Conservation (phyloP, 2,329 filamentous ascomycete genomes). For the Colletotrichum simmondsii region DNA sequence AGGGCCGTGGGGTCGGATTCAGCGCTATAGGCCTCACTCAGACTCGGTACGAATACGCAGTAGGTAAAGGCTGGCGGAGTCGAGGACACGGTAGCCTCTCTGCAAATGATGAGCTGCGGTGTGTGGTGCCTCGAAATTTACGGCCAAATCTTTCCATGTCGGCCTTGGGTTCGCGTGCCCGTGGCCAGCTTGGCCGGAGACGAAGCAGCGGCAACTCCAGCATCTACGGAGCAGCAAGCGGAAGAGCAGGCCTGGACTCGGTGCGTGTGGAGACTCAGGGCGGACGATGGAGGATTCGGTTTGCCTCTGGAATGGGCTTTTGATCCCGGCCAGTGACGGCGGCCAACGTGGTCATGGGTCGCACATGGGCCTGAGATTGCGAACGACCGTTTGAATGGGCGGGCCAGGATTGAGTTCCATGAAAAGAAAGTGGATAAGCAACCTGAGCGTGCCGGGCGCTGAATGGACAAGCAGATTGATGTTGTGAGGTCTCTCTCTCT, state of each 20-base stretch:
- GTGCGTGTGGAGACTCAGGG: conserved; percentile 14
- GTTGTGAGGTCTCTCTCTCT: too few relatives aligned
- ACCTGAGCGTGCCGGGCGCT: neutral
- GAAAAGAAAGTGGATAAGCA: conserved; percentile 1
- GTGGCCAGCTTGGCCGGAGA: conserved; percentile 1
- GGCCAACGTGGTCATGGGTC: conserved; percentile 35
- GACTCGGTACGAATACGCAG: too few relatives aligned
- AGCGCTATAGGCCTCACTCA: neutral
- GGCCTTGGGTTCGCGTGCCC: conserved; percentile 5
- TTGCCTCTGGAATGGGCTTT: conserved; percentile 16
- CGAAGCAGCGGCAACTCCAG: conserved; percentile 8
- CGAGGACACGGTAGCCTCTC: conserved; percentile 26
- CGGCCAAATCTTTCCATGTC: neutral
- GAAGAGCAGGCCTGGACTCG: conserved; percentile 19
- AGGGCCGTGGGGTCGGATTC: neutral
- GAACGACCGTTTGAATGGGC: conserved; percentile 34
- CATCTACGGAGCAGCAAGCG: neutral
- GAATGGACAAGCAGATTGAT: conserved; percentile 2
- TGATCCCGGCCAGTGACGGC: conserved; percentile 30
- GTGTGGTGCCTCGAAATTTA: neutral
- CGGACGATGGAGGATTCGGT: conserved; percentile 20
- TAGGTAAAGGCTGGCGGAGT: too few relatives aligned
- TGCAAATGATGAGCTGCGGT: too few relatives aligned
- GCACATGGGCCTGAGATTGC: conserved; percentile 33
- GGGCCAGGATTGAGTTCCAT: conserved; percentile 15